Evolutionary conservation across 139 green algal genomes (phyloP), one percentile per base, ranked within the genome.

Genomic region (Micractinium sp.): DNA sequence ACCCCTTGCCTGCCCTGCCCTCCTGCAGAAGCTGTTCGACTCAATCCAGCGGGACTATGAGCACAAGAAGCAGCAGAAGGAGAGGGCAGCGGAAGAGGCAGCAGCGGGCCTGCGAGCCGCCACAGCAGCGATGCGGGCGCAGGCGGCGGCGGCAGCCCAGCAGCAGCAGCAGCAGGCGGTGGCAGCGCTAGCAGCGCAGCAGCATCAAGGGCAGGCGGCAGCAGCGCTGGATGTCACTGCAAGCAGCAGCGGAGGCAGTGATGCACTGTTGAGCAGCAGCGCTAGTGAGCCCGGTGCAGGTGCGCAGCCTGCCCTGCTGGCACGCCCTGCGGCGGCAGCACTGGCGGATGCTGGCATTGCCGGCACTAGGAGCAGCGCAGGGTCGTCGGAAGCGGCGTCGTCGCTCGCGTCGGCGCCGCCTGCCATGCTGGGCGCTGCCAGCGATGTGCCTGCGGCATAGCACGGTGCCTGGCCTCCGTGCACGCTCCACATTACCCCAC

Each of bases 21-120:
- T n/a, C n/a, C n/a, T n/a, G 66, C 86, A 90, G 86, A 90, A 90
- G 63, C 86, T 90, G 75, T 90, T 90, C 27, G 75, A 39, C 9
- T 27, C 35, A 33, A 81, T 90, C 4, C 77, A 90, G 60, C 22
- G 38, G 3, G 86, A 89, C 29, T 35, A 53, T 5, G 25, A 77
- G 56, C 22, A 27, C 36, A 35, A 35, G 18, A 88, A 74, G 84
- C 77, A 23, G 39, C 77, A 66, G 77, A 33, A 82, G 38, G 77
- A 82, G 75, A 35, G 47, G 35, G 75, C 75, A 14, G 79, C 47
- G 15, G 79, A 53, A 31, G 79, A 67, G n/a, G 79, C 79, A 20
- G 79, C 79, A 18, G 29, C 79, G 1, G 79, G 41, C 3, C 77
- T 82, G 77, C 77, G 41, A 27, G 77, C 77, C 13, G 77, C 77